phyloP scores from a whole-genome alignment of 1,284 basidiomycete species.

The Pseudozyma hubeiensis region DNA sequence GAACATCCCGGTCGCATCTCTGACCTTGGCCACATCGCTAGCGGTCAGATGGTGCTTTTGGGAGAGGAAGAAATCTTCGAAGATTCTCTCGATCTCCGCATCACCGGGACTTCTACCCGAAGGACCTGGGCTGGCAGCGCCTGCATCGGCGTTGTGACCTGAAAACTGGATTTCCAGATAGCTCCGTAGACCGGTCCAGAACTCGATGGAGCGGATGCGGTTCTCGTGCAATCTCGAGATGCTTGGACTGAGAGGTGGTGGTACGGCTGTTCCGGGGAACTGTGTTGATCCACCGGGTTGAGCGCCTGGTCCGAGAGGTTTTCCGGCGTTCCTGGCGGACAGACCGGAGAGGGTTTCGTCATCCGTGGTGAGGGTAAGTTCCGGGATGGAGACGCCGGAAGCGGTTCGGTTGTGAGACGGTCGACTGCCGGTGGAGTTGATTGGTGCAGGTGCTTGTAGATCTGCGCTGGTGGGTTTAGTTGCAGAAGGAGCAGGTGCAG shows the following conservation, averaged over 20 bases:
- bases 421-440: constrained; percentile 16
- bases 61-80: constrained; percentile 66
- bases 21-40: constrained; percentile 61
- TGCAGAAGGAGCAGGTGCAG: constrained; percentile 15
- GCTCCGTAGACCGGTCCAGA: constrained; percentile 59
- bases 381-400: constrained; percentile 61
- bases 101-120: constrained; percentile 50
- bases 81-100: constrained; percentile 63
- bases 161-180: constrained; percentile 62
- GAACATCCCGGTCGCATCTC: constrained; percentile 65
- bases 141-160: constrained; percentile 35
- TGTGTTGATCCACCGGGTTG: constrained; percentile 36
- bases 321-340: constrained; percentile 25
- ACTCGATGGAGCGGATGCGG: constrained; percentile 56
- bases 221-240: constrained; percentile 62
- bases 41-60: constrained; percentile 65
- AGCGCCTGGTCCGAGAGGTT: constrained; percentile 27
- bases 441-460: constrained; percentile 39
- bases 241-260: constrained; percentile 40
- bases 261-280: constrained; percentile 33
- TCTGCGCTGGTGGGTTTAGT: constrained; percentile 20
- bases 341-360: constrained; percentile 45
- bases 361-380: constrained; percentile 66
- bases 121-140: constrained; percentile 34
- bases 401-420: constrained; percentile 56